Evolutionary conservation across 2,329 filamentous ascomycete species (phyloP), one percentile per base, ranked within the genome.

Genomic region (Ilyonectria mors-panacis): DNA sequence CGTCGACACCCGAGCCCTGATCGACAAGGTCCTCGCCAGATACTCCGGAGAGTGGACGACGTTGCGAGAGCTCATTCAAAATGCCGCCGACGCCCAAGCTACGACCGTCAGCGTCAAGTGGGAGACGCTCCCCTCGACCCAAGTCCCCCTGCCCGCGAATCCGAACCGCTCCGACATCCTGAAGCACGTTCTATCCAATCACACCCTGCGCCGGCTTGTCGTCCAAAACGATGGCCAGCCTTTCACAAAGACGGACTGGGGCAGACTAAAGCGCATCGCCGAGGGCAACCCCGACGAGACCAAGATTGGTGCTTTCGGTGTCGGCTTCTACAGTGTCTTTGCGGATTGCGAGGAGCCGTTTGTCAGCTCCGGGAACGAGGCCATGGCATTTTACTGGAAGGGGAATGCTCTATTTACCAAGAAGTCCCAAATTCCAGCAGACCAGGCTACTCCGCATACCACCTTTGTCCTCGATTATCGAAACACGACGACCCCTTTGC

Each of bases 351-450:
- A 99, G 81, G 94, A 98, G 74, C 96, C 96, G 0, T 98, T 99
- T 77, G 93, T 99, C 71, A 96, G 94, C 72, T 98, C 95, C 1
- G 96, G 96, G 1, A 89, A 88, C 69, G 92, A 97, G 81, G 95
- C 94, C 42, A 98, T 99, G 94, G 95, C 95, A 0, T 99, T 99
- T 78, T 99, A 98, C 84, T 99, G 96, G 97, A 98, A 98, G 80
- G 95, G 93, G n/a, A 98, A 98, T 79, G 94, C 94, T 6, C 87
- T 99, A 2, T 98, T 97, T 79, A 99, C 97, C 26, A 92, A 95
- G 75, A 93, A 94, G 73, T 87, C 96, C 23, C 90, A 91, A 72
- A 83, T 98, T 8, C 90, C 92, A 1, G 85, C 89, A 51, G 88
- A 89, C 26, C 87, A 94, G 76, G 82, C 86, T 17, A 92, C 86